Evolutionary conservation across 2,329 filamentous ascomycete genomes (phyloP), one percentile per base, ranked within the genome.

Genomic region (Aspergillus felis): DNA sequence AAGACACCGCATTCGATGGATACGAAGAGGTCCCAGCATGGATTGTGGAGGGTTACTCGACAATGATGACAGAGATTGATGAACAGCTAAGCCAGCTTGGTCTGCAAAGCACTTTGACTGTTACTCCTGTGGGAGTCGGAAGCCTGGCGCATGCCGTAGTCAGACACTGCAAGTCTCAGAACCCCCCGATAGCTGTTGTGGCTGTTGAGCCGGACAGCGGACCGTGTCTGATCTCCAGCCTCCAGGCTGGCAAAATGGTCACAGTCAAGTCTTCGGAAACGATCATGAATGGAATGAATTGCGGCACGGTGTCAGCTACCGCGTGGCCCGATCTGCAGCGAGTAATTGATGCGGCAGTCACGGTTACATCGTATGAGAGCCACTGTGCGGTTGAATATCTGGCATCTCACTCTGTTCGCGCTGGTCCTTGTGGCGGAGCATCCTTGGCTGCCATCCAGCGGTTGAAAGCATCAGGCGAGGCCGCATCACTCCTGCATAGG

Each of bases 31-130:
- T 91, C 4, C 88, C 89, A 0, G 50, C 83, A 71, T 92, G 87
- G 85, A 88, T 92, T 24, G 87, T 91, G 0, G 85, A 93, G 59
- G 90, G 90, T 0, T 94, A 93, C 65, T 79, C 79, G 4, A 91
- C 89, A 0, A 87, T 92, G 82, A 76, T 92, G 60, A 70, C 74
- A 3, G 90, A 94, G 67, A 77, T 84, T 0, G 87, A 91, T 51
- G 69, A 77, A 22, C 88, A 92, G 66, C 67, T 87, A 9, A 67
- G 78, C 0, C 71, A 74, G 0, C 62, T 75, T 0, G 71, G 67
- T 1, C 64, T 76, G 0, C 61, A 66, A 4, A 76, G 80, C 5
- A 82, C 76, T 0, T 73, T 84, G 9, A 79, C 86, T 29, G 71
- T 93, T 14, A 81, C 82, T 0, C 87, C 89, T 0, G 87, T 89